Base-by-base conservation (phyloP, 2,329 filamentous ascomycete species). In the Fusarium mexicanum region DNA sequence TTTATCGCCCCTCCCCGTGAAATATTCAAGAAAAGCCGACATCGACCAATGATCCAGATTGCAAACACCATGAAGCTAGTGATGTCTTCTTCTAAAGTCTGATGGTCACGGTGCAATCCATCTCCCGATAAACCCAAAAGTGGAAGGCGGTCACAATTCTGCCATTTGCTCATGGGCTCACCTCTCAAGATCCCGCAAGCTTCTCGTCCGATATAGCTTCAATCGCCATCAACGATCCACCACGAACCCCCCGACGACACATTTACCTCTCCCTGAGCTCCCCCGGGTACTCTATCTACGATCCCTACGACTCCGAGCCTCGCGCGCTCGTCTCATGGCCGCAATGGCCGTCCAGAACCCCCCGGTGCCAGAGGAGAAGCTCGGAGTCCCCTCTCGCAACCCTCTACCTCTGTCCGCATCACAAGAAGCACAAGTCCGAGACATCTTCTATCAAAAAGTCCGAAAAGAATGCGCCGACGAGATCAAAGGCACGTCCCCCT, bases 361-460 rank as follows among this genome's bases (percentile, higher is more conserved):
- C 75, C 79, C 82, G 74, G 75, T 81, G 47, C 81, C 83, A 41
- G 77, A 81, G 63, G 72, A 80, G 75, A 79, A 80, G 65, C 78
- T 81, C 59, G 80, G 80, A 29, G 85, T 91, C 79, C 91, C 91
- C 29, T 91, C 90, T 48, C 89, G 90, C 76, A 96, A 96, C 79
- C 95, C 95, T 22, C 86, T 97, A 48, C 95, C 95, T 35, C 87
- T 98, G 65, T 95, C 94, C 33, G 90, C 94, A 17, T 88, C 91
- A 29, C 94, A 97, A 83, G 94, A 97, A 86, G 87, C 90, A 8
- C 93, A 96, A 84, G 93, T 97, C 64, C 90, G 93, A 77, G 92
- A 95, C 76, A 84, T 96, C 16, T 97, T 93, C 82, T 91, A 96
- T 84, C 91, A 93, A 76, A 89, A 93, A 66, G 95, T 98, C 70